These are phyloP conservation scores for Pythium periplocum DNA, from an alignment of 352 stramenopile species.

Conservation along the genomic window DNA sequence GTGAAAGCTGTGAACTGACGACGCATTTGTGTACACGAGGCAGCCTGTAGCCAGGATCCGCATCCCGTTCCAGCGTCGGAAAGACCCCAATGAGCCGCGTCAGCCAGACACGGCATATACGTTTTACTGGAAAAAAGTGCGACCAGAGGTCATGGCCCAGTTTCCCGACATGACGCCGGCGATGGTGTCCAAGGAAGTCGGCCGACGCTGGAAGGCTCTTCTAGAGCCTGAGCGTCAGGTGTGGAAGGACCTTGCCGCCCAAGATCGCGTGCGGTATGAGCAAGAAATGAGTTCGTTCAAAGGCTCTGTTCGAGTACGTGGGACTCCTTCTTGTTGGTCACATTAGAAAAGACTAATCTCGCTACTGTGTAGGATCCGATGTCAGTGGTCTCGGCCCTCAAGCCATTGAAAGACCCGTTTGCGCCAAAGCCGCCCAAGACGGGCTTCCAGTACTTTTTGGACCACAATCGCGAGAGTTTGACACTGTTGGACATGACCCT, in stretches of 20 bases:
- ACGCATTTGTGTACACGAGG: background rate
- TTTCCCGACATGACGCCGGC: conserved; percentile 32
- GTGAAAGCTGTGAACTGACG: too few relatives aligned
- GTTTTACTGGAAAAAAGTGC: conserved; percentile 52
- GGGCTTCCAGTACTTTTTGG: conserved; percentile 63
- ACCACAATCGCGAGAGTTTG: conserved; percentile 48
- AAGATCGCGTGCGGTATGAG: conserved; percentile 48
- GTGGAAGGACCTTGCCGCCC: conserved; percentile 40
- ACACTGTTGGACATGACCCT: conserved; percentile 43
- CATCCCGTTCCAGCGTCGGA: conserved; percentile 27
- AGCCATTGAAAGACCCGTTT: conserved; percentile 28
- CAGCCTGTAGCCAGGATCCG: too few relatives aligned
- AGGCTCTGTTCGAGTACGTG: too few relatives aligned
- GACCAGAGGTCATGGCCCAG: conserved; percentile 31
- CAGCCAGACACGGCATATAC: conserved; percentile 61
- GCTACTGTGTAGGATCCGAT: too few relatives aligned
- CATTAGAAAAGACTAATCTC: too few relatives aligned
- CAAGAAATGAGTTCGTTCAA: conserved; percentile 30
- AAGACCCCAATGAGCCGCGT: conserved; percentile 33
- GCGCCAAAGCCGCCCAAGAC: conserved; percentile 36
- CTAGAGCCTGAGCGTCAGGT: conserved; percentile 30
- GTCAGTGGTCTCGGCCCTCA: too few relatives aligned
- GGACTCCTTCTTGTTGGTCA: too few relatives aligned
- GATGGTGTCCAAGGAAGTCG: conserved; percentile 46
- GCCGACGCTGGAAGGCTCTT: conserved; percentile 40